Conservation (phyloP, 2,329 filamentous ascomycete species). For the Trichoderma citrinoviride region DNA sequence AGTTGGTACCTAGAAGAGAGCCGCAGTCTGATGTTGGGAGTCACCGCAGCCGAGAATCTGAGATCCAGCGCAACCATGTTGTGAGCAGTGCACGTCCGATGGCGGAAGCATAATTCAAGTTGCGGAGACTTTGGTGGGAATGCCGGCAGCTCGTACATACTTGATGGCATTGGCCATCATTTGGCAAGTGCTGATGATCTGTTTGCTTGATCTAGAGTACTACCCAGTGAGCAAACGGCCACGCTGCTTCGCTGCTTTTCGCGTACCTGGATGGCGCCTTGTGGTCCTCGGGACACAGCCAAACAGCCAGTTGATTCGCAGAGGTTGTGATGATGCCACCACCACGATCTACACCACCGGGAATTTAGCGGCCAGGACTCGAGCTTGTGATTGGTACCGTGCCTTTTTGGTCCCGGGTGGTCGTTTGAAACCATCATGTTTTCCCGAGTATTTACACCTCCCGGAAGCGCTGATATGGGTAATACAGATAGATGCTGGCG, state of each 20-base stretch:
- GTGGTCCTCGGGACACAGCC: not conserved
- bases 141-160: not conserved
- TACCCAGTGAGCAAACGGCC: not conserved
- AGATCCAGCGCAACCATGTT: not conserved
- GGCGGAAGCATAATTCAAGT: not conserved
- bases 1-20: not conserved
- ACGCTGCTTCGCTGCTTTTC: slow-evolving; percentile 2
- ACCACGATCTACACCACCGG: not conserved
- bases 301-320: not conserved
- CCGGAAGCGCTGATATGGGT: not conserved
- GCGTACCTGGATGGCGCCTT: not conserved
- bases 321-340: not conserved
- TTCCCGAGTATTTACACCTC: not conserved
- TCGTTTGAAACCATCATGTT: not conserved
- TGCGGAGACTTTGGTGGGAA: not conserved
- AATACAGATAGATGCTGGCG: not conserved
- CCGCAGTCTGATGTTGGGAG: not conserved
- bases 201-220: not conserved
- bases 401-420: not conserved
- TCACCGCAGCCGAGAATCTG: not conserved
- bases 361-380: not conserved
- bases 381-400: slow-evolving; percentile 2
- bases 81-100: not conserved
- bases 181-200: not conserved
- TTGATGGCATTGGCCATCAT: not conserved